phyloP scores from a whole-genome alignment of 2,329 filamentous ascomycete species.

The Neofusicoccum sp. region DNA sequence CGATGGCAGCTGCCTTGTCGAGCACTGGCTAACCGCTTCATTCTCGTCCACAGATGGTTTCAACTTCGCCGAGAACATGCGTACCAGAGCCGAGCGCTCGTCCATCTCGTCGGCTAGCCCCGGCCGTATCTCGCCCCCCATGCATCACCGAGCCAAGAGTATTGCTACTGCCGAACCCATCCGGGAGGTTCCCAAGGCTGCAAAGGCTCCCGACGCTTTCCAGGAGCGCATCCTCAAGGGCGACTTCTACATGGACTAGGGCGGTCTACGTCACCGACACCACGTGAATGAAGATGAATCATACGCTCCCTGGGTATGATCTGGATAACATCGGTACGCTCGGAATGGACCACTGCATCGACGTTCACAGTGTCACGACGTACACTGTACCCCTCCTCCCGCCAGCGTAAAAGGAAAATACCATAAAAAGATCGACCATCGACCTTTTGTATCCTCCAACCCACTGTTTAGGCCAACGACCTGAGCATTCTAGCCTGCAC shows the following conservation, averaged over 20 bases:
- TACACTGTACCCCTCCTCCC: not conserved
- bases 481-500: not conserved
- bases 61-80: conserved; percentile 96
- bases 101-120: conserved; percentile 58
- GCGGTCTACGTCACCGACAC: too few relatives aligned
- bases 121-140: conserved; percentile 27
- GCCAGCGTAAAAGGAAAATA: not conserved
- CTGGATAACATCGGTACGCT: not conserved
- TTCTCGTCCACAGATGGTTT: conserved; percentile 79
- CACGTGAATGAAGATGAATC: not conserved
- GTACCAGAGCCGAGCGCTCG: conserved; percentile 82
- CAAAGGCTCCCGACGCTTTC: conserved; percentile 75
- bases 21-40: conserved; percentile 64
- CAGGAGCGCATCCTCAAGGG: conserved; percentile 97
- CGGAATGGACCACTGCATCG: not conserved
- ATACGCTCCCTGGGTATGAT: not conserved
- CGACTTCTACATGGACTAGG: conserved; percentile 95
- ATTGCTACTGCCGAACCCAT: conserved; percentile 63
- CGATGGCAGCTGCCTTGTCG: conserved; percentile 27
- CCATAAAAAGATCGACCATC: conserved; percentile 9
- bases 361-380: not conserved
- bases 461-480: not conserved
- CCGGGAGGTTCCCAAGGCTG: conserved; percentile 61
- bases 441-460: conserved; percentile 4
- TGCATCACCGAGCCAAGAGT: conserved; percentile 70